These are phyloP conservation scores for Prunus fruticosa DNA, from an alignment of 306 rosid genomes.

Conservation along the genomic window DNA sequence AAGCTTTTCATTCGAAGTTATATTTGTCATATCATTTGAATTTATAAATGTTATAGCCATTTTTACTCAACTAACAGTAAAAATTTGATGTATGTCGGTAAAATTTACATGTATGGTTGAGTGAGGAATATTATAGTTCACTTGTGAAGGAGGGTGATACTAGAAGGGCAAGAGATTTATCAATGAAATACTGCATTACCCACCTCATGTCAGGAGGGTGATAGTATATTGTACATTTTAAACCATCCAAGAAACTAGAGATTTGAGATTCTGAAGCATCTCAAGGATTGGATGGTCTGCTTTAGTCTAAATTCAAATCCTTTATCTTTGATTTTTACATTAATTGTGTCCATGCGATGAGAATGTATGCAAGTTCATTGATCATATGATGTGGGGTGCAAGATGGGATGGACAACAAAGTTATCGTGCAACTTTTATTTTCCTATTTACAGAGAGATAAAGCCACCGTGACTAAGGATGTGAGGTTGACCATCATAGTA, in stretches of 20 bases:
- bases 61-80: not conserved
- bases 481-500: not conserved
- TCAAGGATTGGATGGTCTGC: not conserved
- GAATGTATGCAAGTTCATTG: not conserved
- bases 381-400: not conserved
- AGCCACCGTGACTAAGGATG: not conserved
- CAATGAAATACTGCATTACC: not conserved
- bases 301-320: not conserved
- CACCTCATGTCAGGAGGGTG: not conserved
- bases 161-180: not conserved
- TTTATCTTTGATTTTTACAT: not conserved
- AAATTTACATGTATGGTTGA: not conserved
- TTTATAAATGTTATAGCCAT: not conserved
- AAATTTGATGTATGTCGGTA: not conserved
- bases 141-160: not conserved
- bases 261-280: not conserved
- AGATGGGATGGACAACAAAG: not conserved
- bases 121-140: not conserved
- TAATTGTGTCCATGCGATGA: not conserved
- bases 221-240: not conserved
- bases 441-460: not conserved
- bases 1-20: not conserved
- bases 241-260: too few relatives aligned
- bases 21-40: not conserved
- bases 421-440: not conserved